Evolutionary conservation across 148 eudicot species (phyloP).

Genomic region (Cornus florida): DNA sequence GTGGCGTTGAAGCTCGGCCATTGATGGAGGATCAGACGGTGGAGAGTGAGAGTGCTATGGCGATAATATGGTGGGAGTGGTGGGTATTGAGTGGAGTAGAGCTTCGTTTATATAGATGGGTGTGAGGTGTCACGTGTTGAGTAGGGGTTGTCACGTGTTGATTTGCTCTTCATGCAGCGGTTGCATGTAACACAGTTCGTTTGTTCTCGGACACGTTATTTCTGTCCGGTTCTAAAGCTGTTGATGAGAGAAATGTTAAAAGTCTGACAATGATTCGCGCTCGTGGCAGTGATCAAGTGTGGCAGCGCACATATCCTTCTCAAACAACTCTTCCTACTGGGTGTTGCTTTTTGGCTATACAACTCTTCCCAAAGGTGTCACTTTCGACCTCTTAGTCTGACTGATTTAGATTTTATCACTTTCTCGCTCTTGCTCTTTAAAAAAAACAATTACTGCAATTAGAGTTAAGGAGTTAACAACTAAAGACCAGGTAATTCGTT

Average conservation of each 20-base stretch:
- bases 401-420: too few species aligned
- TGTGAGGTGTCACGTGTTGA: constrained; percentile 36
- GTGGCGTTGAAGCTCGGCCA: constrained; percentile 5
- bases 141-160: constrained; percentile 39
- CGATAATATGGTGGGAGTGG: neutral
- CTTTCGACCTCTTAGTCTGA: too few species aligned
- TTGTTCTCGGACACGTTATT: constrained; percentile 7
- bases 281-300: neutral
- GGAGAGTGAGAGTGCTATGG: neutral
- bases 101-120: neutral
- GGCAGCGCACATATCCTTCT: neutral
- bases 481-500: too few species aligned
- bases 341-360: too few species aligned
- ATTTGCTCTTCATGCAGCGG: constrained; percentile 31
- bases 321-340: neutral
- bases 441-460: too few species aligned
- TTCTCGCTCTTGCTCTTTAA: too few species aligned
- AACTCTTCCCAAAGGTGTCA: too few species aligned
- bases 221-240: too few species aligned
- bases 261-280: neutral
- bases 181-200: constrained; percentile 12
- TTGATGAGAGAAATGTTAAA: too few species aligned
- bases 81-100: neutral
- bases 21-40: neutral
- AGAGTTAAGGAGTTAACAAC: too few species aligned